Evolutionary conservation across 192 early-diverging fungal genomes (phyloP).

Genomic region (Rhizoclosmatium sp.): DNA sequence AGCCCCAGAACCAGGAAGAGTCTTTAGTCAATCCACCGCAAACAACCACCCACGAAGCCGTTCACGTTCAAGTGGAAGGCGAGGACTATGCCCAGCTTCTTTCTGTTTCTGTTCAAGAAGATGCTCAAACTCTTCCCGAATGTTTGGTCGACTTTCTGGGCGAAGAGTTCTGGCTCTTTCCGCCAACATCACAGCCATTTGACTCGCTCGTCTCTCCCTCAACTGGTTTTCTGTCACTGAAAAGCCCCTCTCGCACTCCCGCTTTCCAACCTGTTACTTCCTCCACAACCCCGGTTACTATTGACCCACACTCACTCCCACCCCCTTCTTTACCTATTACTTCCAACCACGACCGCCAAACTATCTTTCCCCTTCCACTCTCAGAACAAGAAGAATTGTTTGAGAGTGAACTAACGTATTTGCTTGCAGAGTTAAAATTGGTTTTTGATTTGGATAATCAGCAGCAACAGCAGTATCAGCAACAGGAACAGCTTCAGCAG

Average conservation of each 20-base stretch:
- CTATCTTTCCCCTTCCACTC: background rate
- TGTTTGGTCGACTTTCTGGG: background rate
- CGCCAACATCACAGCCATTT: background rate
- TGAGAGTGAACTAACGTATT: slow-evolving; percentile 29
- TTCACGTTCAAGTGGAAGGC: background rate
- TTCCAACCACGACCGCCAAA: background rate
- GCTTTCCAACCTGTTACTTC: background rate
- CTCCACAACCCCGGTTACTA: background rate
- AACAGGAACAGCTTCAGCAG: background rate
- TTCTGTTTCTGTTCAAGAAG: background rate
- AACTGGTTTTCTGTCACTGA: background rate
- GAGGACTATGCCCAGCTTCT: background rate
- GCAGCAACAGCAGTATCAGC: background rate
- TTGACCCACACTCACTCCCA: background rate
- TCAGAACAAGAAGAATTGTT: slow-evolving; percentile 7
- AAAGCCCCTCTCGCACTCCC: background rate
- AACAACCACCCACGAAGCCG: background rate
- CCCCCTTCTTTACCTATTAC: background rate
- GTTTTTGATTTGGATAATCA: background rate
- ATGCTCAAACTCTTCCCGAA: background rate
- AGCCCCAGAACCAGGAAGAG: background rate
- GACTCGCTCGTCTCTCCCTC: background rate
- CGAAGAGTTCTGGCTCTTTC: background rate
- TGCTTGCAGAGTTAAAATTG: slow-evolving; percentile 17
- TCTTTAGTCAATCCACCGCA: background rate